Evolutionary conservation across 805 yeast species (phyloP).

Genomic region (Suhomyces kilbournensis): DNA sequence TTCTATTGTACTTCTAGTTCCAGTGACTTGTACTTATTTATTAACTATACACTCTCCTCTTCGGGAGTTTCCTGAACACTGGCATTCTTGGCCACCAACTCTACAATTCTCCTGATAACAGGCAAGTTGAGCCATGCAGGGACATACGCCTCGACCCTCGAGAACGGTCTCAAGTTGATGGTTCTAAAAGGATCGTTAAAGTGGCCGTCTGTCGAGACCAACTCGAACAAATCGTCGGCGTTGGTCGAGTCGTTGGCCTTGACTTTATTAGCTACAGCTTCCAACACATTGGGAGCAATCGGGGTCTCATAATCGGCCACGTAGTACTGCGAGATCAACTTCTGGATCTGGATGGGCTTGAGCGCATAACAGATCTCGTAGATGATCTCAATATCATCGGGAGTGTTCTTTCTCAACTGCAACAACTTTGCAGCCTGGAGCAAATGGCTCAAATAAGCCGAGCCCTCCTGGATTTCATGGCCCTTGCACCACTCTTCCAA

Average conservation of each 20-base stretch:
- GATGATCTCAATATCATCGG: slow-evolving; percentile 85
- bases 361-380: slow-evolving; percentile 93
- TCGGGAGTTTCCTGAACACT: slow-evolving; percentile 53
- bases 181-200: slow-evolving; percentile 81
- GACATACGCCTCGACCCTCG: slow-evolving; percentile 82
- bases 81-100: slow-evolving; percentile 81
- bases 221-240: slow-evolving; percentile 63
- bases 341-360: slow-evolving; percentile 94
- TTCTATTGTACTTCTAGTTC: too few relatives aligned
- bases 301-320: slow-evolving; percentile 96
- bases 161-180: slow-evolving; percentile 71
- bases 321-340: slow-evolving; percentile 80
- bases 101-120: slow-evolving; percentile 81
- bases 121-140: slow-evolving; percentile 95
- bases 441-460: slow-evolving; percentile 78
- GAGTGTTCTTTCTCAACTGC: slow-evolving; percentile 85
- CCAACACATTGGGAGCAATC: slow-evolving; percentile 74
- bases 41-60: not conserved
- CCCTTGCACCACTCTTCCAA: slow-evolving; percentile 98
- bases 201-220: slow-evolving; percentile 67
- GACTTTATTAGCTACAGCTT: slow-evolving; percentile 77
- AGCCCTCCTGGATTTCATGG: slow-evolving; percentile 85
- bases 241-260: slow-evolving; percentile 54
- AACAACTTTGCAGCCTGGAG: slow-evolving; percentile 90
- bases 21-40: too few relatives aligned